Percentiles rank a stretch among this genome's conserved stretches.
Evolutionary conservation across 805 yeast species (phyloP).

Genomic region (Myxozyma monticola): DNA sequence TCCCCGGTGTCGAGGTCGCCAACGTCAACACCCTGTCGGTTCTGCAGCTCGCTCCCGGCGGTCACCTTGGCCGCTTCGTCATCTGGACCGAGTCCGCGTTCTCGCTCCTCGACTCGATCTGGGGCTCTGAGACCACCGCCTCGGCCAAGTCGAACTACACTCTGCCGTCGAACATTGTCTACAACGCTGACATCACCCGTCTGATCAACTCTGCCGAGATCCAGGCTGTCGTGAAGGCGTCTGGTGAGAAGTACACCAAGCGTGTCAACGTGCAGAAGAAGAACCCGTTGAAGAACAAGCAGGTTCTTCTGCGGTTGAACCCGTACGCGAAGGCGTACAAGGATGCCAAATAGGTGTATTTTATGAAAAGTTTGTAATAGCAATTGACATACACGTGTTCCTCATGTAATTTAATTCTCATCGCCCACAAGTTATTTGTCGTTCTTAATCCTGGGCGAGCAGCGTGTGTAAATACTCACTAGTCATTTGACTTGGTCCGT

Average conservation of each 20-base stretch:
- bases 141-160: constrained; percentile 85
- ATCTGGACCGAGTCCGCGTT: constrained; percentile 99
- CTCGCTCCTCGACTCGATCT: constrained; percentile 92
- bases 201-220: constrained; percentile 98
- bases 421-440: too few relatives aligned
- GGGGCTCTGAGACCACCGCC: constrained; percentile 88
- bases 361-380: background rate
- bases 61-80: constrained; percentile 99
- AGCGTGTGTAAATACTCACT: too few relatives aligned
- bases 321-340: constrained; percentile 97
- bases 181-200: constrained; percentile 95
- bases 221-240: constrained; percentile 95
- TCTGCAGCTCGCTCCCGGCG: constrained; percentile 99
- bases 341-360: too few relatives aligned
- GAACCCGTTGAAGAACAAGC: constrained; percentile 99
- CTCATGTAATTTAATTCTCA: too few relatives aligned
- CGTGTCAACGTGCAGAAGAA: constrained; percentile 95
- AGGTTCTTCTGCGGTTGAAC: constrained; percentile 96
- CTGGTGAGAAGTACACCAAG: constrained; percentile 92
- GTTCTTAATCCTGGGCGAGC: too few relatives aligned
- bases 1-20: constrained; percentile 99
- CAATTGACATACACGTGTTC: too few relatives aligned
- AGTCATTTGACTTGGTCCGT: too few relatives aligned
- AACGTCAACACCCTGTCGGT: constrained; percentile 89
- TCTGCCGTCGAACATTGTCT: constrained; percentile 89